Percentiles rank a stretch among this genome's conserved stretches.
phyloP scores from a whole-genome alignment of 805 yeast genomes.

The Torulaspora quercuum region DNA sequence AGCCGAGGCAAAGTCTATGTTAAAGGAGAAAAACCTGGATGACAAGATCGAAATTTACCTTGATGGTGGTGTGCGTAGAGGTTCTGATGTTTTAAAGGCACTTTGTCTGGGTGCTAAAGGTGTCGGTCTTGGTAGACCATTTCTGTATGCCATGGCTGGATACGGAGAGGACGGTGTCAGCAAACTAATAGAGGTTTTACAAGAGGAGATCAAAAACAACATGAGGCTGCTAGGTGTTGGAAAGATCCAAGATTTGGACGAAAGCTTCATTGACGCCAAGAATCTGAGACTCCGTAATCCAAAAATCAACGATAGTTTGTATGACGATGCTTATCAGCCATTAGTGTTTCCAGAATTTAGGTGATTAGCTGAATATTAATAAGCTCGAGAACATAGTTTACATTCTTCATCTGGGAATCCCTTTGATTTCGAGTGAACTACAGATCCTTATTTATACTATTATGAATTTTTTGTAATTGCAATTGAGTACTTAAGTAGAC shows the following conservation, averaged over 20 bases:
- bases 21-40: conserved; percentile 41
- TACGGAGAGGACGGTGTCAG: conserved; percentile 74
- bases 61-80: conserved; percentile 78
- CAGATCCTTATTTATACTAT: too few species aligned
- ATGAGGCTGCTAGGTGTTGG: conserved; percentile 66
- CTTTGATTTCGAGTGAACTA: too few species aligned
- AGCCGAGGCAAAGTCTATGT: conserved; percentile 48
- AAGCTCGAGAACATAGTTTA: too few species aligned
- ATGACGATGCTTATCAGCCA: conserved; percentile 21
- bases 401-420: too few species aligned
- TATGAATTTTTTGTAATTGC: too few species aligned
- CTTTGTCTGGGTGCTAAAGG: conserved; percentile 74
- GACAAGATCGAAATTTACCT: conserved; percentile 58
- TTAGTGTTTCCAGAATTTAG: conserved; percentile 13
- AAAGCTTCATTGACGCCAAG: conserved; percentile 39
- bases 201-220: conserved; percentile 58
- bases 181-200: conserved; percentile 58
- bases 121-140: conserved; percentile 72
- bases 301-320: conserved; percentile 31
- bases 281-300: conserved; percentile 35
- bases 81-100: conserved; percentile 74
- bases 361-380: too few species aligned
- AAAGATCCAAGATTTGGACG: conserved; percentile 44
- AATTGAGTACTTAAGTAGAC: too few species aligned
- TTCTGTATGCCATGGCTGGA: conserved; percentile 71